A percentile compares a stretch with the other conserved stretches of the same genome.
phyloP scores from a whole-genome alignment of 306 rosid species.

The Delonix regia region DNA sequence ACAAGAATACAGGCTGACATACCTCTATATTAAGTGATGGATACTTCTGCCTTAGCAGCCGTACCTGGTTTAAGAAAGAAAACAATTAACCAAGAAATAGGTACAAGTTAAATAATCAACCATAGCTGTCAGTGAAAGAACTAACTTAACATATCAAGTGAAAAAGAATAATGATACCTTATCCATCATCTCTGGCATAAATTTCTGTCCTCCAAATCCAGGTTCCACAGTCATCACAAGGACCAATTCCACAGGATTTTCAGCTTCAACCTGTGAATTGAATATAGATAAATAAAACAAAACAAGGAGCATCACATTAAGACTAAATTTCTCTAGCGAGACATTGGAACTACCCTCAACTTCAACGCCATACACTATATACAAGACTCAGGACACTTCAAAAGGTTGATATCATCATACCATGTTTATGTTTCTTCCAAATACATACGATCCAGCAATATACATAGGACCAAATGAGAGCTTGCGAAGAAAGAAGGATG shows the following conservation, averaged over 20 bases:
- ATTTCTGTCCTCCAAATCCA: slow-evolving; percentile 98
- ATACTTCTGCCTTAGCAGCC: slow-evolving; percentile 78
- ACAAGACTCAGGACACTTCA: not conserved
- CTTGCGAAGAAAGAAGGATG: not conserved
- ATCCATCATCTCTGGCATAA: slow-evolving; percentile 90
- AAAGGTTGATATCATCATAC: not conserved
- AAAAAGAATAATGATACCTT: slow-evolving; percentile 53
- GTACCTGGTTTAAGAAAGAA: slow-evolving; percentile 60
- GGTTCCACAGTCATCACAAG: slow-evolving; percentile 99
- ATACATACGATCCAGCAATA: not conserved
- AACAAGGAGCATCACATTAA: not conserved
- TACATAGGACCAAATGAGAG: not conserved
- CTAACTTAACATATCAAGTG: slow-evolving; percentile 1
- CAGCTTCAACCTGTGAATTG: slow-evolving; percentile 74
- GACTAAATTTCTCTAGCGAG: not conserved
- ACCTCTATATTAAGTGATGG: slow-evolving; percentile 95
- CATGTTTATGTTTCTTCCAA: not conserved
- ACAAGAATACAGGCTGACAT: slow-evolving; percentile 30
- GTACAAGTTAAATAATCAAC: slow-evolving; percentile 1
- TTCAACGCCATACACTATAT: not conserved
- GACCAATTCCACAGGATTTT: slow-evolving; percentile 90
- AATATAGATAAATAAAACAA: slow-evolving; percentile 25
- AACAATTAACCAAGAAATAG: slow-evolving; percentile 10
- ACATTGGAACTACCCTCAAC: not conserved
- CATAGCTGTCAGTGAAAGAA: slow-evolving; percentile 10